These are phyloP conservation scores for Chaetomium globosum DNA, from an alignment of 2,329 filamentous ascomycete genomes.

Conservation along the genomic window DNA sequence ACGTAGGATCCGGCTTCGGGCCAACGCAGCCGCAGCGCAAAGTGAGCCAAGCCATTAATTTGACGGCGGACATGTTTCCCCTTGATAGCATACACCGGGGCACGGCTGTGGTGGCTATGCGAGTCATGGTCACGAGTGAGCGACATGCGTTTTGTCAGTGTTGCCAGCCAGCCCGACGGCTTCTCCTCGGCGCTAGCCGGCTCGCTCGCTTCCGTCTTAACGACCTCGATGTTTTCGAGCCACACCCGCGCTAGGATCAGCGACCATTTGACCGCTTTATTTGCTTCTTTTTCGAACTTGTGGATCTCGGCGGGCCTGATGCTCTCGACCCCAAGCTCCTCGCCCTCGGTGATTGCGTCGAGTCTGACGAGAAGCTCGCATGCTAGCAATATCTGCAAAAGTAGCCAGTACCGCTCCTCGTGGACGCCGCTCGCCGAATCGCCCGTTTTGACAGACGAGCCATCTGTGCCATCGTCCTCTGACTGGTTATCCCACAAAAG, in stretches of 20 bases:
- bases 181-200: conserved; percentile 40
- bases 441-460: conserved; percentile 54
- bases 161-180: conserved; percentile 57
- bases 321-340: conserved; percentile 56
- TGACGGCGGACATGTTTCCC: conserved; percentile 62
- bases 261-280: conserved; percentile 66
- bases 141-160: conserved; percentile 58
- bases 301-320: conserved; percentile 61
- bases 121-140: conserved; percentile 46
- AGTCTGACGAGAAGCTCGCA: conserved; percentile 67
- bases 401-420: conserved; percentile 67
- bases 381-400: conserved; percentile 66
- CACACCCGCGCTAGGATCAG: conserved; percentile 65
- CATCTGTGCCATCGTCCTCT: conserved; percentile 57
- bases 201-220: conserved; percentile 46
- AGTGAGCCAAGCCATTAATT: conserved; percentile 63
- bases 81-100: conserved; percentile 52
- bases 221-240: conserved; percentile 68
- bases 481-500: conserved; percentile 65
- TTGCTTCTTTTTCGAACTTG: conserved; percentile 64
- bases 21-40: conserved; percentile 65
- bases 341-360: conserved; percentile 63
- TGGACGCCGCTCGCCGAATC: conserved; percentile 54
- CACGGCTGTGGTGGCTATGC: conserved; percentile 42
- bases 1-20: conserved; percentile 60